Evolutionary conservation across 169 alveolate species (phyloP).

Genomic region (Plasmodium vinckei): DNA sequence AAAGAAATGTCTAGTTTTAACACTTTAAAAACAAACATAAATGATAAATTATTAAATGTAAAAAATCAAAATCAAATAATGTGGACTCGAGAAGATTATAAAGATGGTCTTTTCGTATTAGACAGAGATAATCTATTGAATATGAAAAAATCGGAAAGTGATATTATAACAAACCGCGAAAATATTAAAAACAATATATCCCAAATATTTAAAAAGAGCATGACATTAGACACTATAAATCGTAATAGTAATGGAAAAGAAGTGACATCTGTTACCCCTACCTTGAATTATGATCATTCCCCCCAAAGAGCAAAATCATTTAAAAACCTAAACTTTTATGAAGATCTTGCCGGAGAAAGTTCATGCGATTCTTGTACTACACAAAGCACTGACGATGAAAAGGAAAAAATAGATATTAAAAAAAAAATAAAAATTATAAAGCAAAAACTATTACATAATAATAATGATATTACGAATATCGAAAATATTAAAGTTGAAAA

Average conservation of each 20-base stretch:
- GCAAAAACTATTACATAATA: constrained; percentile 16
- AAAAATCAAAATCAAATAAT: not conserved
- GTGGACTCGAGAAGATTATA: constrained; percentile 10
- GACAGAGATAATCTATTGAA: not conserved
- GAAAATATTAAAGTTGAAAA: constrained; percentile 29
- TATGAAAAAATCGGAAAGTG: constrained; percentile 1
- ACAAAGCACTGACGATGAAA: not conserved
- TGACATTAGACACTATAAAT: not conserved
- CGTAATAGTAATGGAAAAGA: constrained; percentile 9
- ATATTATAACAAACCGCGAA: not conserved
- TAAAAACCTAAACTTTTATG: not conserved
- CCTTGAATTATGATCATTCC: too few relatives aligned
- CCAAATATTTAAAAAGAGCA: not conserved
- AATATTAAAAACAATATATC: constrained; percentile 26
- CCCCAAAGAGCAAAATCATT: too few relatives aligned
- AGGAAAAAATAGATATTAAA: constrained; percentile 17
- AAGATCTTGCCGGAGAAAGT: not conserved
- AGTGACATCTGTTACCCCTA: too few relatives aligned
- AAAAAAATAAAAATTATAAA: constrained; percentile 23
- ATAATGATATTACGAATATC: constrained; percentile 33
- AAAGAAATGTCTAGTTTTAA: constrained; percentile 46
- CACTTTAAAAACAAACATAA: not conserved
- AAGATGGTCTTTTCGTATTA: not conserved
- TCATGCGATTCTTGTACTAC: not conserved
- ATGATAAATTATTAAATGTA: constrained; percentile 16